phyloP scores from a whole-genome alignment of 2,329 filamentous ascomycete genomes.

The Paramyrothecium sp. region DNA sequence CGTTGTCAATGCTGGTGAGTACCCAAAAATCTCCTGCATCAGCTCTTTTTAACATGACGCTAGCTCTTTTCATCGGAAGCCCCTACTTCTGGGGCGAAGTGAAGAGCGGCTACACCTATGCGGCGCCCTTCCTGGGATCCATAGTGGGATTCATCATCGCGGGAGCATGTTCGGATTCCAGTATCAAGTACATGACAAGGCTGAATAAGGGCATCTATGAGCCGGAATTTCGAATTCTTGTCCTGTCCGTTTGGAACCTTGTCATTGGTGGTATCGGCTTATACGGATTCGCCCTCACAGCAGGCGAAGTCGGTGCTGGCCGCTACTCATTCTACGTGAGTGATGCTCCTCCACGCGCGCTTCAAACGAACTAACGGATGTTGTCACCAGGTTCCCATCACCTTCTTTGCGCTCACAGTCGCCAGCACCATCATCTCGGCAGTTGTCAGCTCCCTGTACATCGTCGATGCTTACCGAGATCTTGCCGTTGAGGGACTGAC shows the following conservation, averaged over 20 bases:
- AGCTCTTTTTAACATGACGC: no score
- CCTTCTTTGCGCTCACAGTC: constrained; percentile 83
- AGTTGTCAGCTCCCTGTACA: constrained; percentile 80
- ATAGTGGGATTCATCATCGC: constrained; percentile 74
- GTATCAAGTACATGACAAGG: constrained; percentile 67
- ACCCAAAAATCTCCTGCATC: no score
- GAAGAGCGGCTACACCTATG: constrained; percentile 82
- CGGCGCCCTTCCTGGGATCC: constrained; percentile 81
- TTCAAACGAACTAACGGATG: not conserved
- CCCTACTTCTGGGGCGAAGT: constrained; percentile 81
- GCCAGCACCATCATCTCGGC: constrained; percentile 91
- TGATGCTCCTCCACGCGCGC: not conserved
- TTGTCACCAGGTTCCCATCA: constrained; percentile 58
- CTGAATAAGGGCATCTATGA: constrained; percentile 82
- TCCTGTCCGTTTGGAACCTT: constrained; percentile 80
- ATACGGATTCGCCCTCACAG: constrained; percentile 80
- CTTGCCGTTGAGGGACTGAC: constrained; percentile 87
- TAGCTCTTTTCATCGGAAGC: constrained; percentile 75
- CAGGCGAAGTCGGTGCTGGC: constrained; percentile 50
- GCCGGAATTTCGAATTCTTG: constrained; percentile 77
- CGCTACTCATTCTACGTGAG: constrained; percentile 63
- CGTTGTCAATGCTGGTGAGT: constrained; percentile 55
- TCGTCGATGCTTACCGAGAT: constrained; percentile 87
- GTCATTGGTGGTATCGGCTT: constrained; percentile 75
- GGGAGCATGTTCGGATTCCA: constrained; percentile 71